Percentiles rank a stretch among this genome's conserved stretches.
Conservation (phyloP, 2,329 filamentous ascomycete species). For the Microcyclospora pomicola region DNA sequence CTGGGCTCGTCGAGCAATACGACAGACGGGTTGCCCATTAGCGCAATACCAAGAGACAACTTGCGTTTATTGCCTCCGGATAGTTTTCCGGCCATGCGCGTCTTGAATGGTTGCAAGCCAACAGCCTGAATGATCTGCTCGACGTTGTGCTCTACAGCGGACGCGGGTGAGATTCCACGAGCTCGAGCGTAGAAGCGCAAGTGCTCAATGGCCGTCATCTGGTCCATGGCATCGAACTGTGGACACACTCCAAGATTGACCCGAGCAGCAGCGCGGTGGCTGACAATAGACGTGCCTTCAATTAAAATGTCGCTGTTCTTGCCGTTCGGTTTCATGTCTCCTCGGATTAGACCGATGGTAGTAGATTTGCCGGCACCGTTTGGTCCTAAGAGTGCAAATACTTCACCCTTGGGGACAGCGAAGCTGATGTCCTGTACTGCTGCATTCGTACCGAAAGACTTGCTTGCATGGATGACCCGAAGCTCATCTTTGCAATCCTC, state of each 20-base stretch:
- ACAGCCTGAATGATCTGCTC: conserved; percentile 66
- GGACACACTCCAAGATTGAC: conserved; percentile 80
- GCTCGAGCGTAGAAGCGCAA: conserved; percentile 76
- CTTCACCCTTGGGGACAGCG: conserved; percentile 62
- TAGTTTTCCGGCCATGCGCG: conserved; percentile 63
- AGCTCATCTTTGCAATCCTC: conserved; percentile 53
- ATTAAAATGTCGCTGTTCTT: conserved; percentile 69
- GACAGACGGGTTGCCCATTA: conserved; percentile 84
- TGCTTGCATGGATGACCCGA: conserved; percentile 66
- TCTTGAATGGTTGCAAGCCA: conserved; percentile 55
- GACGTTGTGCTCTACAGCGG: conserved; percentile 63
- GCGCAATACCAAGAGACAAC: conserved; percentile 70
- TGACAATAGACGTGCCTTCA: conserved; percentile 61
- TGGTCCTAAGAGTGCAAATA: conserved; percentile 78
- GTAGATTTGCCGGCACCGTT: conserved; percentile 66
- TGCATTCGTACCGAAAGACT: conserved; percentile 59
- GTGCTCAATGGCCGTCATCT: conserved; percentile 81
- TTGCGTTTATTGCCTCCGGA: conserved; percentile 94
- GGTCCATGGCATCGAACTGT: conserved; percentile 62
- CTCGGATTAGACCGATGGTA: conserved; percentile 75
- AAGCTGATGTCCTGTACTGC: conserved; percentile 81
- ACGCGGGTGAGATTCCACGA: conserved; percentile 49
- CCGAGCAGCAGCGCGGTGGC: conserved; percentile 56
- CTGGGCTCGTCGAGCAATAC: conserved; percentile 80
- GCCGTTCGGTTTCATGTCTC: conserved; percentile 62